Percentiles rank a stretch among this genome's conserved stretches.
phyloP scores from a whole-genome alignment of 2,329 filamentous ascomycete species.

The Cryphonectria nitschkei region DNA sequence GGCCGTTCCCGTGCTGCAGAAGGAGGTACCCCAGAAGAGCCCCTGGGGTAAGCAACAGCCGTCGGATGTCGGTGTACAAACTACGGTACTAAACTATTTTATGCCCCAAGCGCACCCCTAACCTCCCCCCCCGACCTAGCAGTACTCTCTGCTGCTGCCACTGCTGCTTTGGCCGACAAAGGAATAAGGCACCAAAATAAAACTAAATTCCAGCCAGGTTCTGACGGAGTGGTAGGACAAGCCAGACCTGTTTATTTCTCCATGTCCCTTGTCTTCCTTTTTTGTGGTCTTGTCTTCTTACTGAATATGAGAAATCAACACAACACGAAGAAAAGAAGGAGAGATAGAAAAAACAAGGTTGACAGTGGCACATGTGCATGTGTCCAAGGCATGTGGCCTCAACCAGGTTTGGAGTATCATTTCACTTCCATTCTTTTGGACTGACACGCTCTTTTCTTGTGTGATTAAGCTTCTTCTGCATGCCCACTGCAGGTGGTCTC shows the following conservation, averaged over 20 bases:
- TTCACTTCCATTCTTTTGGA: background rate
- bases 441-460: too few relatives aligned
- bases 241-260: too few relatives aligned
- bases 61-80: background rate
- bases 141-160: background rate
- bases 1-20: background rate
- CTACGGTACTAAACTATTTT: background rate
- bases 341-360: background rate
- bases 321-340: background rate
- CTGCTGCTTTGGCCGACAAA: background rate
- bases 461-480: too few relatives aligned
- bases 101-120: too few relatives aligned
- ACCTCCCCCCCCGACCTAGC: too few relatives aligned
- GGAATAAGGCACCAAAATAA: background rate
- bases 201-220: too few relatives aligned
- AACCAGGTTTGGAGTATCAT: background rate
- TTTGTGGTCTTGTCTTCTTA: too few relatives aligned
- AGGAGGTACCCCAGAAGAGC: background rate
- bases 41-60: background rate
- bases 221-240: too few relatives aligned
- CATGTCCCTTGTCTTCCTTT: too few relatives aligned
- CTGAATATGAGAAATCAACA: background rate
- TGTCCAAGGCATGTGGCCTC: background rate
- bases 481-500: conserved; percentile 8
- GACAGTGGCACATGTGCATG: background rate